Conservation (phyloP, 768 basidiomycete species). For the Rhodotorula kratochvilovae region DNA sequence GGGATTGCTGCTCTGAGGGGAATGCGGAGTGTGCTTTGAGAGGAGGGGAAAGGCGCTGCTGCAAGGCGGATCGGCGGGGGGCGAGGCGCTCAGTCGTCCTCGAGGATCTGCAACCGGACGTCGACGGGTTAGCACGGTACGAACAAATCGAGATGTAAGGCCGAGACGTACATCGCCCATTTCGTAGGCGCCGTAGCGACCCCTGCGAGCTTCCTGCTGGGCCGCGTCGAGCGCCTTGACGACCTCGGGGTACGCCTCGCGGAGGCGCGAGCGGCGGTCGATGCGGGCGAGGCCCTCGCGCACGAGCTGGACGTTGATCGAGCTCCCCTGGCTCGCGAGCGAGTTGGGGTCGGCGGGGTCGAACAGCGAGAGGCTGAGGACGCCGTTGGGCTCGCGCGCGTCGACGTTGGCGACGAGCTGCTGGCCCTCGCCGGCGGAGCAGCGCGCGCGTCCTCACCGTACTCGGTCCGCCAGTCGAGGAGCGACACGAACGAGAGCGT, state of each 20-base stretch:
- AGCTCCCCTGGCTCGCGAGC: constrained; percentile 64
- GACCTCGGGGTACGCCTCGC: constrained; percentile 60
- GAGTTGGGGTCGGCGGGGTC: constrained; percentile 73
- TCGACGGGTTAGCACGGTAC: not conserved
- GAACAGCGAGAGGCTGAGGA: constrained; percentile 84
- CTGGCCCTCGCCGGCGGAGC: constrained; percentile 85
- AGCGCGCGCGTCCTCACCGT: constrained; percentile 77
- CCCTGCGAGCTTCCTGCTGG: constrained; percentile 61
- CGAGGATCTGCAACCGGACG: constrained; percentile 16
- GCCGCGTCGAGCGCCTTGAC: constrained; percentile 63
- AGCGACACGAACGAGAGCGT: constrained; percentile 67
- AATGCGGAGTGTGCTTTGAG: not conserved
- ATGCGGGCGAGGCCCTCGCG: constrained; percentile 78
- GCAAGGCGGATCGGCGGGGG: constrained; percentile 8
- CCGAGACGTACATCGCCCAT: constrained; percentile 29
- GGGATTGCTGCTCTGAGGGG: not conserved
- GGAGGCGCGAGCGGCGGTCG: constrained; percentile 60
- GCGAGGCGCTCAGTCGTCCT: constrained; percentile 14
- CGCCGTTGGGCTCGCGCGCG: constrained; percentile 62
- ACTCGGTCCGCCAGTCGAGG: constrained; percentile 70
- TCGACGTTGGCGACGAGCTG: constrained; percentile 96
- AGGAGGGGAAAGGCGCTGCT: not conserved
- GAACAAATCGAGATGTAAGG: not conserved
- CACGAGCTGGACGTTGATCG: constrained; percentile 83
- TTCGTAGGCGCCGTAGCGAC: constrained; percentile 39